Evolutionary conservation across 176 grass and related monocot species (phyloP), one percentile per base, ranked within the genome.

Genomic region (Cymbopogon citratus): DNA sequence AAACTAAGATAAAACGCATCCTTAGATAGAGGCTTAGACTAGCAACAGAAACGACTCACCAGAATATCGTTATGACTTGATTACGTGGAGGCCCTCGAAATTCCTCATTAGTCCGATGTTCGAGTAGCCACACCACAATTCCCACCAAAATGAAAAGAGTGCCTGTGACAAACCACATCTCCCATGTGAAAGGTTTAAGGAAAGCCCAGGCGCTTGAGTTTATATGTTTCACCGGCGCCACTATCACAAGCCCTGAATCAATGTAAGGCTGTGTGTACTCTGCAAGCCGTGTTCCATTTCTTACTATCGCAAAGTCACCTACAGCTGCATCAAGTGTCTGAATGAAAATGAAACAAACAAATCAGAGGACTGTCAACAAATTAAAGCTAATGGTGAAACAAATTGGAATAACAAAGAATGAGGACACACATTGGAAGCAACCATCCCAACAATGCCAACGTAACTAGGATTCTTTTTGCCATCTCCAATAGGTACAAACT

Each of bases 261-360:
- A 70, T 74, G 73, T 87, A 97, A 31, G 94, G 94, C 57, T 94
- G 92, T 56, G 94, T 94, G 77, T 92, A 94, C 65, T 94, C 94
- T 35, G 78, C 83, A 74, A 90, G 75, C 67, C 70, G 92, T 60
- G 88, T 92, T 83, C 92, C 85, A 24, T 97, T 94, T 87, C 76
- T 89, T 74, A 94, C 92, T 71, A 97, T 94, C 23, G 92, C 83
- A 23, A 97, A 83, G 86, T 94, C 92, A 0, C 94, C 94, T 73
- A 97, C 90, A 72, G 85, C 94, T 78, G 87, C 94, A 66, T 97
- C 94, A 71, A 97, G 87, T 63, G 66, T 67, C 81, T 90, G 33
- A 52, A 81, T 51, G 63, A 75, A 35, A 63, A 39, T 59, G 16
- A 60, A 25, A 60, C n/a, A 73, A 75, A 43, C 3, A 26, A 25